phyloP scores from a whole-genome alignment of 441 rosid genomes.

The Daphne laureola region DNA sequence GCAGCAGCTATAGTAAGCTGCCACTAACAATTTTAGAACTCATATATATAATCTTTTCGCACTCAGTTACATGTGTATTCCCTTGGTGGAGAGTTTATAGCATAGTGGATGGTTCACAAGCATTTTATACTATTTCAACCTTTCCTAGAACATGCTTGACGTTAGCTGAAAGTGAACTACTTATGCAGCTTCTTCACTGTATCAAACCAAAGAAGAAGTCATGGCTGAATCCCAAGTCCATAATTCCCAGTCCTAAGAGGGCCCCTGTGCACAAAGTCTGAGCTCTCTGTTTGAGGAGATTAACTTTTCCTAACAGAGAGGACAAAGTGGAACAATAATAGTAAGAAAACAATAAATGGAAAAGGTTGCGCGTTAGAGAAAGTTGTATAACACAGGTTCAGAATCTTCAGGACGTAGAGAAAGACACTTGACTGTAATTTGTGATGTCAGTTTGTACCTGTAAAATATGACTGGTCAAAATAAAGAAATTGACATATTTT shows the following conservation, averaged over 20 bases:
- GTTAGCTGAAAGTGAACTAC: neutral
- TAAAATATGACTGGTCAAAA: neutral
- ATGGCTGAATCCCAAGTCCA: conserved; percentile 43
- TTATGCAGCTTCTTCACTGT: conserved; percentile 26
- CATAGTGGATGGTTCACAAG: conserved; percentile 7
- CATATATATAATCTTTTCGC: neutral
- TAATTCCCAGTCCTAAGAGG: conserved; percentile 58
- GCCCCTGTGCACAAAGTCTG: conserved; percentile 30
- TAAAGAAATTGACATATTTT: conserved; percentile 11
- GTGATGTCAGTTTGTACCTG: neutral
- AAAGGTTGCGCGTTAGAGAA: conserved; percentile 8
- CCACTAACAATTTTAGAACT: neutral
- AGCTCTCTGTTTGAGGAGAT: conserved; percentile 30
- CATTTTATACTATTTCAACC: conserved; percentile 7
- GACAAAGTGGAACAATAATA: neutral
- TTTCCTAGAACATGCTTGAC: neutral
- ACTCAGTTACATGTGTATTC: neutral
- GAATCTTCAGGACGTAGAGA: conserved; percentile 1
- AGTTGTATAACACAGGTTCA: conserved; percentile 9
- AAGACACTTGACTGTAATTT: neutral
- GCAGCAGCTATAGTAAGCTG: too few species aligned
- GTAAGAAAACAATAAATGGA: too few species aligned
- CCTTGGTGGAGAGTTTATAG: neutral
- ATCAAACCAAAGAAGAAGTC: conserved; percentile 65
- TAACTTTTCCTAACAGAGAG: conserved; percentile 37